These are phyloP conservation scores for Cymbidium sinense DNA, from an alignment of 106 monocot genomes.

Conservation along the genomic window DNA sequence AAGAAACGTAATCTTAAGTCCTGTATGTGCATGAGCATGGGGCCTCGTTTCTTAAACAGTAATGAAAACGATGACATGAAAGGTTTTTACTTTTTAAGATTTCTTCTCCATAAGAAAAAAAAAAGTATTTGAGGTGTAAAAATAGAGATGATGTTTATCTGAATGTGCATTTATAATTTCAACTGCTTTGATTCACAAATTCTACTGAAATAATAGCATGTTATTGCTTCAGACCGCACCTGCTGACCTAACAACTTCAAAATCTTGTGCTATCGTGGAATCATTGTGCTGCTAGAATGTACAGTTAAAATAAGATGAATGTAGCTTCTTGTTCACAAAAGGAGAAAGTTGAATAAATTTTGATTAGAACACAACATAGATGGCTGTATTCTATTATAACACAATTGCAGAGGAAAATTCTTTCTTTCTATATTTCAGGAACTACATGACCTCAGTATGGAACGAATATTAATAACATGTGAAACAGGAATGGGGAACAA, in stretches of 20 bases:
- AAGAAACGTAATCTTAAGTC: not conserved
- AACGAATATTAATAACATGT: not conserved
- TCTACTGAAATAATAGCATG: not conserved
- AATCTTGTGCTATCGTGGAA: not conserved
- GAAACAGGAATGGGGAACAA: not conserved
- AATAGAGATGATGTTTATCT: not conserved
- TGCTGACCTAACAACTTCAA: not conserved
- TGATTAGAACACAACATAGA: not conserved
- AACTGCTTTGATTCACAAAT: not conserved
- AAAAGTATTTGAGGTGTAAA: not conserved
- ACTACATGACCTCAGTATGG: not conserved
- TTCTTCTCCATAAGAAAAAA: constrained; percentile 1
- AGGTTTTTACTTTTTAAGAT: not conserved
- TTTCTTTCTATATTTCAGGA: not conserved
- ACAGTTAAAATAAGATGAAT: not conserved
- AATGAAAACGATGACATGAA: not conserved
- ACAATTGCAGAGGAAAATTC: not conserved
- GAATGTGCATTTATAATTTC: not conserved
- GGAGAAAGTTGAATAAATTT: not conserved
- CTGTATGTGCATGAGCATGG: not conserved
- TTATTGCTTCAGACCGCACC: not conserved
- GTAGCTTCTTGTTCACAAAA: not conserved
- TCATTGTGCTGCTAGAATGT: not conserved
- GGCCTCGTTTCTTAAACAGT: not conserved
- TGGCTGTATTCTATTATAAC: not conserved